Percentiles rank a stretch among this genome's conserved stretches.
Conservation (phyloP, 768 basidiomycete species). For the Cyclocybe aegerita region DNA sequence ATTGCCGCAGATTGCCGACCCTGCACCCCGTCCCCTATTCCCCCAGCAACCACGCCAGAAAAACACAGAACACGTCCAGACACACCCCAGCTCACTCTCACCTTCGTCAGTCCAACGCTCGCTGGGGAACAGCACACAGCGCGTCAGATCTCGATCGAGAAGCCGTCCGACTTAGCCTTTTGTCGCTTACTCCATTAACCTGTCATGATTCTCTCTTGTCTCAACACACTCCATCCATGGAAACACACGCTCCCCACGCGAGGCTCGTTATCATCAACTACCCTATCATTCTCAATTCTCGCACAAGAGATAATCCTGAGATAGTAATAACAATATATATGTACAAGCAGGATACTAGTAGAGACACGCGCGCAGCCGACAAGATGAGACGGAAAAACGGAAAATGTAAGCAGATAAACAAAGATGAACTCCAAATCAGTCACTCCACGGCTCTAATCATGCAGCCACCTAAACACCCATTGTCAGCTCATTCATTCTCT, state of each 20-base stretch:
- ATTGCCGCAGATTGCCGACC: conserved; percentile 27
- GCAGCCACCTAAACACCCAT: conserved; percentile 16
- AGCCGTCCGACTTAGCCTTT: too few species aligned
- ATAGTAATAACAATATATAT: conserved; percentile 10
- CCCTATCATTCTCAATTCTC: neutral
- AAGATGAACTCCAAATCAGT: conserved; percentile 7
- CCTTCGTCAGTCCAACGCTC: too few species aligned
- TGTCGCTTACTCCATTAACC: too few species aligned
- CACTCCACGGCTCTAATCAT: conserved; percentile 14
- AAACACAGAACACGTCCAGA: conserved; percentile 1
- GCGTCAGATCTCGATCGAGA: neutral
- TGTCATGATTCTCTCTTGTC: too few species aligned
- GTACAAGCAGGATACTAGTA: conserved; percentile 11
- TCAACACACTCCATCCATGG: neutral
- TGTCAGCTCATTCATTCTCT: neutral
- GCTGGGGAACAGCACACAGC: neutral
- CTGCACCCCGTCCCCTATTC: neutral
- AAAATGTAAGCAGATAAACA: conserved; percentile 10
- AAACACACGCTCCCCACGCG: neutral
- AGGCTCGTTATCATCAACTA: neutral
- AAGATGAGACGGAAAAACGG: too few species aligned
- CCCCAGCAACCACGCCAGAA: neutral
- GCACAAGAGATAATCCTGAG: conserved; percentile 1
- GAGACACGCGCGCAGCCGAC: conserved; percentile 6
- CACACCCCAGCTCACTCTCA: neutral